These are phyloP conservation scores for Venturia aucupariae DNA, from an alignment of 2,329 filamentous ascomycete genomes.

Conservation along the genomic window DNA sequence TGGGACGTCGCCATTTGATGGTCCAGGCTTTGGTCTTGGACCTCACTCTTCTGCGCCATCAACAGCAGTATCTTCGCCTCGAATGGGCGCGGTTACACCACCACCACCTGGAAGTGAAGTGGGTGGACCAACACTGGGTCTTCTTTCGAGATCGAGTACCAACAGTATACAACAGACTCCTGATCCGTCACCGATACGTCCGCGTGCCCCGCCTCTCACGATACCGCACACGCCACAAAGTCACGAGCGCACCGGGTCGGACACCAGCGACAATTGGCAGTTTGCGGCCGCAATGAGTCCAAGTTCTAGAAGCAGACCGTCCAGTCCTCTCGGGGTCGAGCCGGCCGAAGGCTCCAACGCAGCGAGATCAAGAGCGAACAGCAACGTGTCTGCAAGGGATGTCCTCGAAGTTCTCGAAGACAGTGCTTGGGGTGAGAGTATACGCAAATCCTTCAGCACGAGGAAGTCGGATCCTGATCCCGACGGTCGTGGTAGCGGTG, in stretches of 20 bases:
- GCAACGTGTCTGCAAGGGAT: constrained; percentile 63
- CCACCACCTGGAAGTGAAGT: not conserved
- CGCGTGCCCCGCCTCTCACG: not conserved
- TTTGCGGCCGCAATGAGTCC: constrained; percentile 9
- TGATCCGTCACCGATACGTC: constrained; percentile 8
- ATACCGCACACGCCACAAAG: not conserved
- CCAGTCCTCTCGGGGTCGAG: constrained; percentile 1
- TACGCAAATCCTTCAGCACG: constrained; percentile 74
- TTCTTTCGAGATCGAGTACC: not conserved
- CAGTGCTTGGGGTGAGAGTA: constrained; percentile 88
- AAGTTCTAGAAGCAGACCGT: not conserved
- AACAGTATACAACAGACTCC: constrained; percentile 16
- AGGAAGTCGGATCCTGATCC: constrained; percentile 7
- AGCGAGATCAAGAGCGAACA: constrained; percentile 51
- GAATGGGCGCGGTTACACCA: constrained; percentile 12
- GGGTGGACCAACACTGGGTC: not conserved
- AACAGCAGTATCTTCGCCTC: constrained; percentile 8
- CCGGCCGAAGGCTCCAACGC: not conserved
- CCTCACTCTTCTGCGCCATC: constrained; percentile 5
- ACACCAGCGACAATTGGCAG: constrained; percentile 11
- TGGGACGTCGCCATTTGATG: constrained; percentile 1
- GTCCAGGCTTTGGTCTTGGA: constrained; percentile 3
- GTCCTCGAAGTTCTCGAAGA: constrained; percentile 80
- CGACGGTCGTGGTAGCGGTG: not conserved
- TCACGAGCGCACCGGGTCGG: not conserved